A percentile compares a stretch with the other conserved stretches of the same genome.
phyloP scores from a whole-genome alignment of 768 basidiomycete species.

The Mycena vitilis region DNA sequence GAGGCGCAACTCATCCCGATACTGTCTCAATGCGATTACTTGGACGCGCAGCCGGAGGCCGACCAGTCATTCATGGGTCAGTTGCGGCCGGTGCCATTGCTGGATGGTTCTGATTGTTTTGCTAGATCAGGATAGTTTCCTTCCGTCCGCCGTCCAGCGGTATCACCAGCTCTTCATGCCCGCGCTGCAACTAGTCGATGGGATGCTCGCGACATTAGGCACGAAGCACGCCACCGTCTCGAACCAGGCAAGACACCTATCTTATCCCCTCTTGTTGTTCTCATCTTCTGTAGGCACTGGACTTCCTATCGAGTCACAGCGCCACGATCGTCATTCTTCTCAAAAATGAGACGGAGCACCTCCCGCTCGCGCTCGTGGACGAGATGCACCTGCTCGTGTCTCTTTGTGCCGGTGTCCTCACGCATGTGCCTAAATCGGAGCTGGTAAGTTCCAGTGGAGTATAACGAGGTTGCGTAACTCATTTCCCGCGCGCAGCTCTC shows the following conservation, averaged over 20 bases:
- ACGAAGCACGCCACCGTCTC: conserved; percentile 72
- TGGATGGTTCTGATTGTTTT: conserved; percentile 22
- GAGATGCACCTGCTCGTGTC: conserved; percentile 85
- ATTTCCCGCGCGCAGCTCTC: conserved; percentile 52
- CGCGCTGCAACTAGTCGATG: conserved; percentile 83
- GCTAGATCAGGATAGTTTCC: conserved; percentile 85
- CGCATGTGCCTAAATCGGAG: conserved; percentile 80
- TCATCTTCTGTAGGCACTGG: conserved; percentile 64
- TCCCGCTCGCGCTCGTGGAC: conserved; percentile 75
- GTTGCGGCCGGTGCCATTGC: conserved; percentile 28
- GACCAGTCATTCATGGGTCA: conserved; percentile 86
- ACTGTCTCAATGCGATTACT: conserved; percentile 86
- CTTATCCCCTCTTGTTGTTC: conserved; percentile 1
- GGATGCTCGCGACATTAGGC: conserved; percentile 82
- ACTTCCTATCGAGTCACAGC: conserved; percentile 85
- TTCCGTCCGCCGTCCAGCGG: conserved; percentile 87
- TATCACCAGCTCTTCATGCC: conserved; percentile 94
- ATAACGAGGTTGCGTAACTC: conserved; percentile 13
- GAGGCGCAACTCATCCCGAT: conserved; percentile 81
- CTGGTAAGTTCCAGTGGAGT: conserved; percentile 63
- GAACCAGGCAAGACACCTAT: conserved; percentile 65
- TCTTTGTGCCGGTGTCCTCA: conserved; percentile 74
- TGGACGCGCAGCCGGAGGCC: conserved; percentile 86
- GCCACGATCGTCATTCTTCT: conserved; percentile 87
- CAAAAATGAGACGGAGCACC: conserved; percentile 74